Conservation (phyloP, 1,139 yeast genomes). For the Hyphopichia buzzinii region DNA sequence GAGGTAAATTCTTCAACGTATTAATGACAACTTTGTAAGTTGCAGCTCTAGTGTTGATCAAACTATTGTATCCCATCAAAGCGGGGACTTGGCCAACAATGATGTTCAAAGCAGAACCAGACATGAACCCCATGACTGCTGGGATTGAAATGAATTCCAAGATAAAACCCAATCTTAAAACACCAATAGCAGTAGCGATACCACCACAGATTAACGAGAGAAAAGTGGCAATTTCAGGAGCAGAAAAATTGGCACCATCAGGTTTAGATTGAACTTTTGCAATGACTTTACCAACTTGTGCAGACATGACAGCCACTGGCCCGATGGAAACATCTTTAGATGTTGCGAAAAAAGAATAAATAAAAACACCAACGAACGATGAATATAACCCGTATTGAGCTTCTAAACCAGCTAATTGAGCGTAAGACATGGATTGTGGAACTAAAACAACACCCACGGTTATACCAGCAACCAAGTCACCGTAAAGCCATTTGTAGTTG, state of each 20-base stretch:
- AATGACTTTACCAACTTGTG: conserved; percentile 78
- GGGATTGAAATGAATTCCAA: conserved; percentile 88
- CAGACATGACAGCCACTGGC: conserved; percentile 95
- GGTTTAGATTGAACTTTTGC: conserved; percentile 50
- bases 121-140: conserved; percentile 93
- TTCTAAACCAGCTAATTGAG: conserved; percentile 76
- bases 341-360: conserved; percentile 89
- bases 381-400: conserved; percentile 90
- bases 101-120: conserved; percentile 88
- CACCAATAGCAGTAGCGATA: conserved; percentile 77
- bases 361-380: conserved; percentile 86
- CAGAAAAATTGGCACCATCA: conserved; percentile 43
- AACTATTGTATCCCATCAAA: conserved; percentile 68
- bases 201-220: conserved; percentile 82
- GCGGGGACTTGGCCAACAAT: conserved; percentile 84
- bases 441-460: conserved; percentile 92
- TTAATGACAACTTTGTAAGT: conserved; percentile 70
- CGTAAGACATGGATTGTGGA: conserved; percentile 96
- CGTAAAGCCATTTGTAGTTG: conserved; percentile 72
- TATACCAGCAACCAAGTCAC: conserved; percentile 87
- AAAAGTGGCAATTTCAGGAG: conserved; percentile 75
- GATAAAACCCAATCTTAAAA: conserved; percentile 81
- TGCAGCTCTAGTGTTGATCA: conserved; percentile 70
- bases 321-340: conserved; percentile 95
- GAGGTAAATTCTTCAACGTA: conserved; percentile 67